These are phyloP conservation scores for Parafenestella ontariensis DNA, from an alignment of 2,329 filamentous ascomycete species.

Conservation along the genomic window DNA sequence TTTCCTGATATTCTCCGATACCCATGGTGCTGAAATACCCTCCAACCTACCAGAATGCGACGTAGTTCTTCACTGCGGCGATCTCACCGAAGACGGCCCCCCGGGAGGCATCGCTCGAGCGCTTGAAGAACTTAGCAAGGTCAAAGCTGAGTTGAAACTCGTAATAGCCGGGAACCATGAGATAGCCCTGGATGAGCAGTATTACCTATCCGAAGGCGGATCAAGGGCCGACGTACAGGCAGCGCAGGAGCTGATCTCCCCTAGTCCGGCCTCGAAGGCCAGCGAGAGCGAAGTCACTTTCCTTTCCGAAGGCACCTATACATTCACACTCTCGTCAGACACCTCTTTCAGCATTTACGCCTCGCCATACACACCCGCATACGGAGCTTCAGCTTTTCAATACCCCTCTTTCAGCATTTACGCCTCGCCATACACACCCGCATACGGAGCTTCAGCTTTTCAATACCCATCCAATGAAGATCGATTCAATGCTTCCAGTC, in stretches of 20 bases:
- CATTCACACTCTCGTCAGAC: conserved; percentile 56
- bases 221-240: conserved; percentile 7
- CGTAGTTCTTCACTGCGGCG: conserved; percentile 65
- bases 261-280: conserved; percentile 49
- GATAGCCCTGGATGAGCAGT: conserved; percentile 59
- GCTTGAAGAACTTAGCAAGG: conserved; percentile 53
- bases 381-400: conserved; percentile 61
- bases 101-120: conserved; percentile 54
- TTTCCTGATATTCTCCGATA: conserved; percentile 54
- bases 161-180: conserved; percentile 70
- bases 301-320: conserved; percentile 59
- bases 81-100: conserved; percentile 61
- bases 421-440: conserved; percentile 60
- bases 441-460: conserved; percentile 62
- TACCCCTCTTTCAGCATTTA: conserved; percentile 62
- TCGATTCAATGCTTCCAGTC: conserved; percentile 54
- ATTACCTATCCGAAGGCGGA: conserved; percentile 41
- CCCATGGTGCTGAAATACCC: conserved; percentile 34
- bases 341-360: conserved; percentile 60
- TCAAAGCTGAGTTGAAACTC: conserved; percentile 63
- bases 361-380: conserved; percentile 60
- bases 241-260: conserved; percentile 34
- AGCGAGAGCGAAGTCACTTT: conserved; percentile 56
- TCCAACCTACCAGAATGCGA: conserved; percentile 57
- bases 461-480: conserved; percentile 58